Conservation (phyloP, 2,329 filamentous ascomycete species). For the Reticulascus tulasneorum region DNA sequence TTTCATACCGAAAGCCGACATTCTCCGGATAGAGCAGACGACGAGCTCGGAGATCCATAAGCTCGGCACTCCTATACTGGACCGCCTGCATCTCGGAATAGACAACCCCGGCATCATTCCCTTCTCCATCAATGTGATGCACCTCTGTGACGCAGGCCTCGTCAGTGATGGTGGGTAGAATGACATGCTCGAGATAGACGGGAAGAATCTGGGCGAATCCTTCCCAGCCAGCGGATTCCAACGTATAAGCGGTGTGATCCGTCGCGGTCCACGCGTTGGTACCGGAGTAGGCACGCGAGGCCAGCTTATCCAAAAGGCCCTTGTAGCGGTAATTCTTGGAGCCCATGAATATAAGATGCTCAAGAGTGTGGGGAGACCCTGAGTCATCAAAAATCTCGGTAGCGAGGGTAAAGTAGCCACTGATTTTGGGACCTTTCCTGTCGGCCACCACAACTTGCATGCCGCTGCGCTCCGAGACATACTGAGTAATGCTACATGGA, state of each 20-base stretch:
- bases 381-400: slow-evolving; percentile 98
- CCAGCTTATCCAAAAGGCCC: slow-evolving; percentile 89
- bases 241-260: slow-evolving; percentile 92
- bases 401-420: slow-evolving; percentile 90
- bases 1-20: slow-evolving; percentile 93
- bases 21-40: slow-evolving; percentile 82
- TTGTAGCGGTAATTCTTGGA: slow-evolving; percentile 94
- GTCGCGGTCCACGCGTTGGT: slow-evolving; percentile 98
- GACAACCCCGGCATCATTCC: slow-evolving; percentile 93
- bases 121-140: slow-evolving; percentile 88
- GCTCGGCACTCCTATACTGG: slow-evolving; percentile 76
- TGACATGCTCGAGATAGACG: slow-evolving; percentile 90
- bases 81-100: slow-evolving; percentile 99
- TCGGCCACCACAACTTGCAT: slow-evolving; percentile 94
- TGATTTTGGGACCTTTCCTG: slow-evolving; percentile 88
- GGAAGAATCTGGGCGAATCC: slow-evolving; percentile 93
- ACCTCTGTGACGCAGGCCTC: slow-evolving; percentile 93
- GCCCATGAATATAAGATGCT: slow-evolving; percentile 82
- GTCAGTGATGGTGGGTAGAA: slow-evolving; percentile 88
- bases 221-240: slow-evolving; percentile 95
- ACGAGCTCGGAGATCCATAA: slow-evolving; percentile 82
- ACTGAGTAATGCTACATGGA: slow-evolving; percentile 83
- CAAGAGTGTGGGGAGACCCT: slow-evolving; percentile 82
- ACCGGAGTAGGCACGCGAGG: slow-evolving; percentile 84
- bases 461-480: slow-evolving; percentile 90